phyloP scores from a whole-genome alignment of 176 grass and related monocot species.

The Phoenix roebelenii region DNA sequence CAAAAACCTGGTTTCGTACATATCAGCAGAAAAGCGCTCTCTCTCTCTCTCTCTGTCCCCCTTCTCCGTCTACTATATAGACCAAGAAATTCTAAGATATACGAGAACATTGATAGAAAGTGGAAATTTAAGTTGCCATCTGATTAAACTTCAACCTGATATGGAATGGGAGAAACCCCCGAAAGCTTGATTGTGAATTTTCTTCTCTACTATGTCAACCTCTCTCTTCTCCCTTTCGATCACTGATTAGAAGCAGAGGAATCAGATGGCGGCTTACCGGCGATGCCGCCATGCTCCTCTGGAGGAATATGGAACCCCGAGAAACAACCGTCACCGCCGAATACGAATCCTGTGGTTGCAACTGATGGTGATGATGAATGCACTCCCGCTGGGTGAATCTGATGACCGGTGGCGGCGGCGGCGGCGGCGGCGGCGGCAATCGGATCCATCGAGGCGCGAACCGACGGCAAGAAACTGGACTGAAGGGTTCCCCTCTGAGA shows the following conservation, averaged over 20 bases:
- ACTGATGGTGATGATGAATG: not conserved
- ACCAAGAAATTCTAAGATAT: too few species aligned
- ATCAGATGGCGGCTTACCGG: not conserved
- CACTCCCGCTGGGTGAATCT: not conserved
- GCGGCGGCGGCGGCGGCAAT: too few species aligned
- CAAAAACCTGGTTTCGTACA: too few species aligned
- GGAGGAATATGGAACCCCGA: constrained; percentile 2
- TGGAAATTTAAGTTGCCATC: too few species aligned
- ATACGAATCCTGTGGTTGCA: not conserved
- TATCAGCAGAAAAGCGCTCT: too few species aligned
- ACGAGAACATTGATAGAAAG: too few species aligned
- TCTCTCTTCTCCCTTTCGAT: not conserved
- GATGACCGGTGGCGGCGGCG: too few species aligned
- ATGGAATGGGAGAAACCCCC: too few species aligned
- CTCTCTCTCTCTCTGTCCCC: too few species aligned
- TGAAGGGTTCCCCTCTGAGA: constrained; percentile 18
- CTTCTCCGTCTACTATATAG: too few species aligned
- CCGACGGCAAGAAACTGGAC: not conserved
- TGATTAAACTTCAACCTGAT: too few species aligned
- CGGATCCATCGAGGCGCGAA: constrained; percentile 3
- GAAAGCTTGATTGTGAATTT: not conserved
- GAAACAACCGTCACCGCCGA: not conserved
- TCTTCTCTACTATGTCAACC: not conserved
- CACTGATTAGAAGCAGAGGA: constrained; percentile 2
- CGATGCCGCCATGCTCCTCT: not conserved